Evolutionary conservation across 305 asterid genomes (phyloP).

Genomic region (Fraxinus paxiana): DNA sequence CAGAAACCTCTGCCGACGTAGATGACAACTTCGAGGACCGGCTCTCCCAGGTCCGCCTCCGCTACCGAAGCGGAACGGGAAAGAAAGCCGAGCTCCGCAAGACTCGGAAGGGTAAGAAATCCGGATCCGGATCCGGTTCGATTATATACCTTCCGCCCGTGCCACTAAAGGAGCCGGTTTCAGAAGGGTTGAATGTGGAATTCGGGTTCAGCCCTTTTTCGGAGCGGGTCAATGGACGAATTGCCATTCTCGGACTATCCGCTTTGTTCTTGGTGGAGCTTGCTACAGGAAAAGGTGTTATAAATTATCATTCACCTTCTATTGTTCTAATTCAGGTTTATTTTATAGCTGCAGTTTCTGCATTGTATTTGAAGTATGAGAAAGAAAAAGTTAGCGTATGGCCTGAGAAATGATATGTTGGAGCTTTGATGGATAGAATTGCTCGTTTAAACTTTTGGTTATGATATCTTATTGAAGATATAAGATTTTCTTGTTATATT

Average conservation of each 20-base stretch:
- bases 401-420: constrained; percentile 41
- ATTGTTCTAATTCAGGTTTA: constrained; percentile 69
- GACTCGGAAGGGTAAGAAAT: constrained; percentile 53
- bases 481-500: background rate
- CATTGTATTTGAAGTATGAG: constrained; percentile 66
- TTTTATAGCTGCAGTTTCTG: constrained; percentile 77
- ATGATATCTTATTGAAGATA: background rate
- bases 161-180: constrained; percentile 55
- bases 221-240: constrained; percentile 75
- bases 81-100: constrained; percentile 74
- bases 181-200: constrained; percentile 73
- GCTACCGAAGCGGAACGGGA: constrained; percentile 71
- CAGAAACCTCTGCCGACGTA: constrained; percentile 38
- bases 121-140: constrained; percentile 51
- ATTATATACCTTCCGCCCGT: constrained; percentile 76
- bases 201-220: constrained; percentile 88
- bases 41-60: constrained; percentile 61
- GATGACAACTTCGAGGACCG: constrained; percentile 66
- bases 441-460: background rate
- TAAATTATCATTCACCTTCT: constrained; percentile 74
- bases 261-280: constrained; percentile 82
- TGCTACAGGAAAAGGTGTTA: constrained; percentile 78
- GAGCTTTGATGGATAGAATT: background rate
- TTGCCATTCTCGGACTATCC: constrained; percentile 67
- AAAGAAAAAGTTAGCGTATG: constrained; percentile 75